Base-by-base conservation (phyloP, 2,329 filamentous ascomycete genomes). In the Blastomyces parvus region DNA sequence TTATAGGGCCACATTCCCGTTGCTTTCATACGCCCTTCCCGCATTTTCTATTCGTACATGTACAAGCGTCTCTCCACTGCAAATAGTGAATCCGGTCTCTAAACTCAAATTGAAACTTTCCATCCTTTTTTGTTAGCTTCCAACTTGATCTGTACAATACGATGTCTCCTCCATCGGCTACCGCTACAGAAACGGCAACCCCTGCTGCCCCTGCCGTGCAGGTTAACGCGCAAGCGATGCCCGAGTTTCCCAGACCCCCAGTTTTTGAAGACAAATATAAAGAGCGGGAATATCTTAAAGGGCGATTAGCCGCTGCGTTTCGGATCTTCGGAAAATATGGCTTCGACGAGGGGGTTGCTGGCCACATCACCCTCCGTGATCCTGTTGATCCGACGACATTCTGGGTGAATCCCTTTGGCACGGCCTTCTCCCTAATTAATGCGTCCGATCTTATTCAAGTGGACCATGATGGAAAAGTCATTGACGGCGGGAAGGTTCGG, bases 371-470 rank as follows among this genome's bases (percentile, higher is more conserved):
- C 1, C 69, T 86, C 33, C 79, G 84, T 33, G 83, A 87, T 65
- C 85, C 85, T 0, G 80, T 87, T 7, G 80, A 85, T 48, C 82
- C 83, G 0, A 73, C 77, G 5, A 83, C 80, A 0, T 87, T 87
- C 74, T 87, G 85, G 86, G 84, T 88, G 4, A 88, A 88, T 67
- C 86, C 86, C 0, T 86, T 88, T 63, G 66, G 85, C 13, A 79
- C 84, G 1, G 80, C 83, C 2, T 88, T 87, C 74, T 82, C 82
- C 6, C 76, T 84, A 62, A 83, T 89, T 53, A 86, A 84, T 63
- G 80, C 81, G 0, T 86, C 84, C 0, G 86, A 89, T 66, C 79
- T 90, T n/a, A 88, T 89, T 62, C 83, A 82, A 19, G 86, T 89
- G 1, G 80, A 87, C 67, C 79, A 84, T 60, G 72, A 81, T 0